Conservation (phyloP, 1,284 basidiomycete genomes). For the Mycena sp. region DNA sequence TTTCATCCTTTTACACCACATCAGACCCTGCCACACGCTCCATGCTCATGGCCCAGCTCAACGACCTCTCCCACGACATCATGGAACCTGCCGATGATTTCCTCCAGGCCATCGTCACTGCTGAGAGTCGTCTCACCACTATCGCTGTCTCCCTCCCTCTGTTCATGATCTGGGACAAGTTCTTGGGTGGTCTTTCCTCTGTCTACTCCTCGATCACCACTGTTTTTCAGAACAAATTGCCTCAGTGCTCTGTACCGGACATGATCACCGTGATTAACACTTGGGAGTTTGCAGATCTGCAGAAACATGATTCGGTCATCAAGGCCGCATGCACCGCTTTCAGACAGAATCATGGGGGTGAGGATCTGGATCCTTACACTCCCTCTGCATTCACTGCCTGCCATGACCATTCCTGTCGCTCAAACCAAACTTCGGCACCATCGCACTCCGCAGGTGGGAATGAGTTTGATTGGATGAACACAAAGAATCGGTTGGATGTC, state of each 20-base stretch:
- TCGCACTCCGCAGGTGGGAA: not conserved
- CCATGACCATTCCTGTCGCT: not conserved
- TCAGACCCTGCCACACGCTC: constrained; percentile 6
- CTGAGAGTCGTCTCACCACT: constrained; percentile 2
- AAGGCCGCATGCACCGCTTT: not conserved
- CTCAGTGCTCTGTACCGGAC: not conserved
- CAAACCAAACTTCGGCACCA: not conserved
- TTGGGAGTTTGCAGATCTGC: constrained; percentile 3
- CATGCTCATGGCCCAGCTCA: constrained; percentile 9
- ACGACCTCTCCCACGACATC: constrained; percentile 4
- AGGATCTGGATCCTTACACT: too few relatives aligned
- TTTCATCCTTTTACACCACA: constrained; percentile 7
- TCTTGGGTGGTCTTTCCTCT: not conserved
- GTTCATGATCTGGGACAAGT: not conserved
- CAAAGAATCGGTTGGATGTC: constrained; percentile 9
- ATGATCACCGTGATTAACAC: constrained; percentile 4
- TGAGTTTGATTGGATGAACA: constrained; percentile 21
- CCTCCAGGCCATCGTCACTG: constrained; percentile 3
- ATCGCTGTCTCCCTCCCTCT: not conserved
- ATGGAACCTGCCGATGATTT: not conserved
- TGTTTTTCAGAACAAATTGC: not conserved
- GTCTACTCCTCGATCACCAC: constrained; percentile 3
- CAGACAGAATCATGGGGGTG: constrained; percentile 6
- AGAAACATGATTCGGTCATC: constrained; percentile 6
- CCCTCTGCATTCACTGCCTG: too few relatives aligned